Evolutionary conservation across 345 rosid genomes (phyloP).

Genomic region (Ricinus communis): DNA sequence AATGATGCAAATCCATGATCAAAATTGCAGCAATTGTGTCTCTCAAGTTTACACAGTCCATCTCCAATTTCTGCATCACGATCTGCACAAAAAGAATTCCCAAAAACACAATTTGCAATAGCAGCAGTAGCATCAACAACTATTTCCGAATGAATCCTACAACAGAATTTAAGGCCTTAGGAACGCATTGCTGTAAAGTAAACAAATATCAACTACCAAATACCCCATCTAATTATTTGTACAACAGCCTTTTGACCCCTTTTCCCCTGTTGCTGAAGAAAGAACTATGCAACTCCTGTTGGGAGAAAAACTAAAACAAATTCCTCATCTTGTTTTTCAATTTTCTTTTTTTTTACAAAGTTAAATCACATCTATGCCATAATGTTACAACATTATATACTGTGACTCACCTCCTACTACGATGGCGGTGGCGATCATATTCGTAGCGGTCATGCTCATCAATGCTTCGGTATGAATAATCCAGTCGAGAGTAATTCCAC

Average conservation of each 20-base stretch:
- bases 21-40: no score
- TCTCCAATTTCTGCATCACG: no score
- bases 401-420: constrained; percentile 29
- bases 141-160: no score
- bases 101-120: no score
- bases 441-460: constrained; percentile 29
- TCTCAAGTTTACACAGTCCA: no score
- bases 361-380: not conserved
- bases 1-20: no score
- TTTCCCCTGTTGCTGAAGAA: not conserved
- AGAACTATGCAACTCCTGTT: not conserved
- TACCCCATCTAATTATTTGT: not conserved
- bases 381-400: not conserved
- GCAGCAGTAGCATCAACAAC: no score
- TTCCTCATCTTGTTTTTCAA: not conserved
- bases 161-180: no score
- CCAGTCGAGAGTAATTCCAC: constrained; percentile 17
- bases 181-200: no score
- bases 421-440: constrained; percentile 27
- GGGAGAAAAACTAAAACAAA: not conserved
- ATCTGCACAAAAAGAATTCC: no score
- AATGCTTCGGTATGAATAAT: constrained; percentile 21
- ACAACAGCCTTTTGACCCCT: not conserved
- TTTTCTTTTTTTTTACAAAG: constrained; percentile 8
- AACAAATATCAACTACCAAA: not conserved